phyloP scores from a whole-genome alignment of 345 rosid genomes.

The Arabidopsis thaliana region TAIR10.1 NC_003076.8:18097501-18098000 shows the following conservation, averaged over 20 bases:
- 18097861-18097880: not conserved
- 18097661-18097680: conserved; percentile 17
- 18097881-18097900: not conserved
- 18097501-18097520: conserved; percentile 28
- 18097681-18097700: not conserved
- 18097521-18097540: conserved; percentile 34
- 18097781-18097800: conserved; percentile 32
- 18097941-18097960: not conserved
- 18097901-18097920: not conserved
- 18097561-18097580: not conserved
- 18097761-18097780: conserved; percentile 34
- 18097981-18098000: not conserved
- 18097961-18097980: not conserved
- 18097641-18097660: conserved; percentile 33
- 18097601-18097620: conserved; percentile 43
- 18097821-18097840: not conserved
- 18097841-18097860: not conserved
- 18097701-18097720: not conserved
- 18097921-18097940: not conserved
- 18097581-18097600: conserved; percentile 13
- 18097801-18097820: not conserved
- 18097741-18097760: conserved; percentile 7
- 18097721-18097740: not conserved
- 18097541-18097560: conserved; percentile 40
- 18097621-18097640: conserved; percentile 31